Evolutionary conservation across 2,329 filamentous ascomycete genomes (phyloP), one percentile per base, ranked within the genome.

Genomic region (Coniosporium tulheliwenetii): DNA sequence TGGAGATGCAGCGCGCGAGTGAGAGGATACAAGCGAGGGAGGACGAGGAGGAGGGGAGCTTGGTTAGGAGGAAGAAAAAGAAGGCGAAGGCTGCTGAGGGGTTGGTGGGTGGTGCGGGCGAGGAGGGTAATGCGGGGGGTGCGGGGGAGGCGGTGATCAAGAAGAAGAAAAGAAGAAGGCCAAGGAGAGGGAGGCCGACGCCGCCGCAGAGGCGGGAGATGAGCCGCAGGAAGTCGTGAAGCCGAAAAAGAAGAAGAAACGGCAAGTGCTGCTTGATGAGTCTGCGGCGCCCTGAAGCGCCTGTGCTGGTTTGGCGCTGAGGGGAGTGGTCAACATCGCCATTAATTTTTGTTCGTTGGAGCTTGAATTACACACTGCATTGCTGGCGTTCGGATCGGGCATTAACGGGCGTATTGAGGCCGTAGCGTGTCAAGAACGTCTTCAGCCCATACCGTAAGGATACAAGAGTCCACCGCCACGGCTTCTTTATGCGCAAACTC

Each of bases 1-100:
- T 95, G 42, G 85, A 94, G 61, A 94, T 96, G 86, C 83, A 87
- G 61, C 67, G 82, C 42, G 79, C 78, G 32, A 83, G 80, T 51
- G 83, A 87, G 61, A 67, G 81, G 41, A 78, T 87, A 32, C 73
- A 82, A 49, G 73, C 79, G 14, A 77, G 78, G 50, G 79, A 78
- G n/a, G 74, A 79, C 26, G 69, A 75, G 37, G 67, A 64, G 2
- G 80, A 81, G 52, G 78, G 77, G 1, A 74, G 71, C 0, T 69
- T 81, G 2, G 73, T 85, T 3, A 75, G 64, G 61, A 61, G 50
- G 45, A 69, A 66, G 52, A 77, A 75, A 60, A 72, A 70, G 59
- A 68, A 67, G 51, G 70, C 65, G 50, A 55, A 54, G 41, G 39
- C 41, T 10, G 49, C 50, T 43, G 55, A 44, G 47, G 50, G 47